Evolutionary conservation across 805 yeast genomes (phyloP), one percentile per base, ranked within the genome.

Genomic region (Kodamaea jinghongensis): DNA sequence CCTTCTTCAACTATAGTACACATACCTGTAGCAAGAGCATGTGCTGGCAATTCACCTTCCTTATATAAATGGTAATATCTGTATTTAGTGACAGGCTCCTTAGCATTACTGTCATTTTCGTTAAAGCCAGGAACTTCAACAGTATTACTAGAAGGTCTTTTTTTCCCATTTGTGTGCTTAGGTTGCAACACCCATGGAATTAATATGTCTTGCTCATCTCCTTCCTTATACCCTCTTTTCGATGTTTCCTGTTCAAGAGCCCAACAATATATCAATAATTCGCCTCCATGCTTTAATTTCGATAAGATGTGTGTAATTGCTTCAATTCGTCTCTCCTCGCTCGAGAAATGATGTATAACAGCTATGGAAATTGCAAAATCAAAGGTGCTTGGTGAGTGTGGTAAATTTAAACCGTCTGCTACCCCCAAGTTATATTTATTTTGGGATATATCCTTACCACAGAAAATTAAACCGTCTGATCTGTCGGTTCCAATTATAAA

Each of bases 291-390:
- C 30, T 59, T 69, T 38, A 93, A 58, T 43, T 76, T 76, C 14
- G 79, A 61, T 28, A 93, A 56, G 2, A 90, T 81, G 43, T 84
- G 85, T 10, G 50, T 49, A 6, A 93, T 81, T 1, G 96, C 97
- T 6, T 75, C 76, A 1, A 86, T 58, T 38, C 99, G 71, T 55
- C 99, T 73, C 45, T 80, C 83, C 13, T 75, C 76, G 0, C 95
- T 87, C n/a, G 95, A 77, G 65, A 93, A 89, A 59, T 93, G 99
- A 55, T 93, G 99, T 12, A 93, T 81, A 16, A 93, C 99, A 0
- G 98, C 98, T 33, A 93, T 90, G 7, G 95, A 83, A 17, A 93
- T 85, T 1, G 96, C 98, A 69, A 93, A 93, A 54, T 91, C 93
- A 52, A 69, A 65, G n/a, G 55, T 50, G 28, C 47, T 41, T 27